Evolutionary conservation across 2,329 filamentous ascomycete species (phyloP), one percentile per base, ranked within the genome.

Genomic region (Exophiala calicioides): DNA sequence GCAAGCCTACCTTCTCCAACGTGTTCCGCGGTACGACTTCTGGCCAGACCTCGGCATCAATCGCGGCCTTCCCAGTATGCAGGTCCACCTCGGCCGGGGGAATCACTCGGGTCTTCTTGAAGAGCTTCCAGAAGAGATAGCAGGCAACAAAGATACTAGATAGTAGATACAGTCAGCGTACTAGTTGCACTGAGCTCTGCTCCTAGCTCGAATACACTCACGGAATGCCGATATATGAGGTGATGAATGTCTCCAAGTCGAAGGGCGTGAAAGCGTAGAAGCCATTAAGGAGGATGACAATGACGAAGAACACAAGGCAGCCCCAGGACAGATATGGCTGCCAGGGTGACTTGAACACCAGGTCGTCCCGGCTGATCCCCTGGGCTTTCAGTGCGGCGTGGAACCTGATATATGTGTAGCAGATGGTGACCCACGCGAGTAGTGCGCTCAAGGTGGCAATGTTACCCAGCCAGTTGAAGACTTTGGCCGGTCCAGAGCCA

Each of bases 251-350:
- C 33, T 72, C 66, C 6, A 72, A 61, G 35, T 55, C 62, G 64
- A 73, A 78, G 1, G 65, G 40, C 54, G 58, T 60, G 33, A 69
- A 68, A 1, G 62, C 58, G 9, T 62, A 60, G 39, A 67, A 88
- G 82, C 81, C 78, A 12, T 85, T 88, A 42, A 88, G 73, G 3
- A 89, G 62, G 42, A 87, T 83, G 20, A 82, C 65, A 4, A 88
- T 67, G 0, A 79, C 82, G 31, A 83, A 80, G n/a, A n/a, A n/a
- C n/a, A n/a, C n/a, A n/a, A n/a, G n/a, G n/a, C n/a, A n/a, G n/a
- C n/a, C n/a, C 58, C 76, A 88, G 0, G 86, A 84, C 0, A 78
- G 76, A 58, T 82, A 90, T 1, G 87, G 87, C 69, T 88, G 85
- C 23, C 78, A 72, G 31, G 75, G 76, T 0, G 82, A 80, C 52